Conservation (phyloP, 106 monocot species). For the Dendrobium officinale region DNA sequence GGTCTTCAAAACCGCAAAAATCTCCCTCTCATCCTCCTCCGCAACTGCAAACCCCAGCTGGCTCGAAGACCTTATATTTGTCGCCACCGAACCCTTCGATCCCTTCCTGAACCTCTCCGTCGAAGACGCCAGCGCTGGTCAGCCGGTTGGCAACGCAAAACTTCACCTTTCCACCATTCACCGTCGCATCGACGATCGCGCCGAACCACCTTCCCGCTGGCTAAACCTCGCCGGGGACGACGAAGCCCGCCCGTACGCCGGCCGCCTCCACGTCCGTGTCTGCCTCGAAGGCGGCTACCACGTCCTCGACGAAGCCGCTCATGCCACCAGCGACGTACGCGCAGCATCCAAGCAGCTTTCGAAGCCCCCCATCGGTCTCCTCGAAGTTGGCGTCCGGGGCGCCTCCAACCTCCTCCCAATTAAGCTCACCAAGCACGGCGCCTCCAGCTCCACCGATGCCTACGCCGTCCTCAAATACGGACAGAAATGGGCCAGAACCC, state of each 20-base stretch:
- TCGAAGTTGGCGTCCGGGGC: slow-evolving; percentile 72
- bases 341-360: slow-evolving; percentile 84
- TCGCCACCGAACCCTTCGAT: slow-evolving; percentile 90
- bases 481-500: slow-evolving; percentile 82
- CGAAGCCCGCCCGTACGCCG: slow-evolving; percentile 5
- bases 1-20: slow-evolving; percentile 55
- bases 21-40: slow-evolving; percentile 30
- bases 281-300: slow-evolving; percentile 92
- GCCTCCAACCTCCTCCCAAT: slow-evolving; percentile 62
- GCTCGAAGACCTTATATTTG: slow-evolving; percentile 84
- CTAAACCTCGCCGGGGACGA: slow-evolving; percentile 34
- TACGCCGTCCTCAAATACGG: slow-evolving; percentile 86
- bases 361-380: slow-evolving; percentile 49
- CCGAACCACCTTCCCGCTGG: slow-evolving; percentile 73
- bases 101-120: slow-evolving; percentile 56
- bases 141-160: slow-evolving; percentile 48
- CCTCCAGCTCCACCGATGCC: slow-evolving; percentile 41
- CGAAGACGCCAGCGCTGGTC: slow-evolving; percentile 43
- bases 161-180: slow-evolving; percentile 59
- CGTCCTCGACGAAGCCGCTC: slow-evolving; percentile 56
- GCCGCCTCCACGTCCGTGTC: slow-evolving; percentile 66
- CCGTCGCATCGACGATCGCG: slow-evolving; percentile 66
- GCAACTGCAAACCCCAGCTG: slow-evolving; percentile 51
- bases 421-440: slow-evolving; percentile 52
- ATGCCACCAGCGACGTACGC: slow-evolving; percentile 65